These are phyloP conservation scores for Termitomyces bulborhizus DNA, from an alignment of 768 basidiomycete genomes.

Conservation along the genomic window DNA sequence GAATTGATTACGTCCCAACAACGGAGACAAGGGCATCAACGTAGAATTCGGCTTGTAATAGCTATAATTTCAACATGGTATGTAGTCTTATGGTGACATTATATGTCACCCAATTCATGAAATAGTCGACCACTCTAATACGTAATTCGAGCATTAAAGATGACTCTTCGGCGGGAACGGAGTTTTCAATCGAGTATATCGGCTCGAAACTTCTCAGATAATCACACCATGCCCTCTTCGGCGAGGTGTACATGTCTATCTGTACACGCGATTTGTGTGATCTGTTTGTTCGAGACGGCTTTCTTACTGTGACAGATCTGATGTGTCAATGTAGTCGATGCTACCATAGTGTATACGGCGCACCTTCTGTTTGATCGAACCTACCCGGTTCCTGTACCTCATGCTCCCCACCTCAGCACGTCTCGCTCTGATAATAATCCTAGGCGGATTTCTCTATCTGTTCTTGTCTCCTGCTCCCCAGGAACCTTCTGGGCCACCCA, in stretches of 20 bases:
- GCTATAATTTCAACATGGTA: too few species aligned
- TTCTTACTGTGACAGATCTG: too few species aligned
- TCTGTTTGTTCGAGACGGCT: too few species aligned
- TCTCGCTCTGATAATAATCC: slow-evolving; percentile 5
- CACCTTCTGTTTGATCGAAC: not conserved
- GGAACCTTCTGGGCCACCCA: not conserved
- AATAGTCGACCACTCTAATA: too few species aligned
- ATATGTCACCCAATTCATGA: too few species aligned
- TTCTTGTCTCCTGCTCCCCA: slow-evolving; percentile 3
- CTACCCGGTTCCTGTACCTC: not conserved
- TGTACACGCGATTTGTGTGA: too few species aligned
- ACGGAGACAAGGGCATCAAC: not conserved
- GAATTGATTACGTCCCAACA: slow-evolving; percentile 37
- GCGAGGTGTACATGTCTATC: too few species aligned
- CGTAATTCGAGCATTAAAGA: not conserved
- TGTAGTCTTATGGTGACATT: too few species aligned
- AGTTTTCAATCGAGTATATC: too few species aligned
- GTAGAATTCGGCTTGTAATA: not conserved
- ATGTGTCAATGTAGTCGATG: not conserved
- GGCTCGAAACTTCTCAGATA: too few species aligned
- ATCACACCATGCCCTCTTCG: too few species aligned
- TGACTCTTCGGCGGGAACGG: too few species aligned
- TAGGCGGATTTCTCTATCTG: slow-evolving; percentile 10
- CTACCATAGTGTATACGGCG: not conserved
- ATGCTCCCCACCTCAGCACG: slow-evolving; percentile 6